phyloP scores from a whole-genome alignment of 2,329 filamentous ascomycete genomes.

The Trichoderma semiorbis region DNA sequence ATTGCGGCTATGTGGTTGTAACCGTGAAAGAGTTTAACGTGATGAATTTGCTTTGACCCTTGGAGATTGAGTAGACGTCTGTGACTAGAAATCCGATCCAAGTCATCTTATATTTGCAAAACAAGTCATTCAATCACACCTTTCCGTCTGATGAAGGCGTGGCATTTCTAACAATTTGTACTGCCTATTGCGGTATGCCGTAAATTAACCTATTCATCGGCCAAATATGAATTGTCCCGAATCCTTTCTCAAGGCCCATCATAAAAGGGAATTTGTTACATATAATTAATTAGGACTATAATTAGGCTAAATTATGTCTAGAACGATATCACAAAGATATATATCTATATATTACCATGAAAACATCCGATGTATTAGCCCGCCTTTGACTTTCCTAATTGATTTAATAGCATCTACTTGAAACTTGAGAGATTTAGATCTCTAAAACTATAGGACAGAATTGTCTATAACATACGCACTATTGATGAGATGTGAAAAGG shows the following conservation, averaged over 20 bases:
- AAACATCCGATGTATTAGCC: not conserved
- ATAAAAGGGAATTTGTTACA: not conserved
- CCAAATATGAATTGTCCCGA: not conserved
- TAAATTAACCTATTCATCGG: not conserved
- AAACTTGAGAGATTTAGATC: not conserved
- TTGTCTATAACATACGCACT: not conserved
- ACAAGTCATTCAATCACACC: not conserved
- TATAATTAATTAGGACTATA: no score
- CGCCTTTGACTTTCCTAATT: not conserved
- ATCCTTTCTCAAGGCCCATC: no score
- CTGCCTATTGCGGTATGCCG: not conserved
- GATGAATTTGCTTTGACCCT: not conserved
- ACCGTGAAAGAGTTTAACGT: not conserved
- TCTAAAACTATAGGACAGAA: not conserved
- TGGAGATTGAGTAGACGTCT: not conserved
- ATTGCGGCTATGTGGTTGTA: not conserved
- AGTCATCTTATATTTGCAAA: not conserved
- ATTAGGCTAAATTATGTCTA: conserved; percentile 2
- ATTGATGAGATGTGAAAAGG: not conserved
- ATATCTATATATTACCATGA: not conserved
- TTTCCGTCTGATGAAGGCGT: not conserved
- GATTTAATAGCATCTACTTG: not conserved
- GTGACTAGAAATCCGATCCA: not conserved
- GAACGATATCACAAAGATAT: not conserved
- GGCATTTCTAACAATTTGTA: not conserved